phyloP scores from a whole-genome alignment of 106 monocot genomes.

The Apostasia ramifera region DNA sequence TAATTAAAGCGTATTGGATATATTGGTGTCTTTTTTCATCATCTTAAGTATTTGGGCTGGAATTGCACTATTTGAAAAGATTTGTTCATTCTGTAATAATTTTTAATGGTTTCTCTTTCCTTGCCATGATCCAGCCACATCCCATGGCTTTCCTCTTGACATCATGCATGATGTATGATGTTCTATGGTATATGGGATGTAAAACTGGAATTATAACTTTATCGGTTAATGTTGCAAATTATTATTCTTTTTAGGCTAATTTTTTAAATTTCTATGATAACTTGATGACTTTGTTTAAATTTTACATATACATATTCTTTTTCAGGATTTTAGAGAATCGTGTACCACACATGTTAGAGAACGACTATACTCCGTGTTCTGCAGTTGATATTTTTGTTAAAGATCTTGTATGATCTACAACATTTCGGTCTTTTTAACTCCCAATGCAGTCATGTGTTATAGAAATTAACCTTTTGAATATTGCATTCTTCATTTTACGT shows the following conservation, averaged over 20 bases:
- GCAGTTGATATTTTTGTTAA: conserved; percentile 98
- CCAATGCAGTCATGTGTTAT: not conserved
- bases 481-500: not conserved
- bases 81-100: no score
- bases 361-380: conserved; percentile 88
- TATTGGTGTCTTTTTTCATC: not conserved
- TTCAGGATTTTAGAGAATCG: conserved; percentile 99
- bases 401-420: conserved; percentile 63
- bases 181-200: no score
- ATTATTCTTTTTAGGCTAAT: not conserved
- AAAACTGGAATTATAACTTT: no score
- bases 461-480: not conserved
- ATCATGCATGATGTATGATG: no score
- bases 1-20: conserved; percentile 13
- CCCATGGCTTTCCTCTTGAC: no score
- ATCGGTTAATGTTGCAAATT: no score
- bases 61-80: no score
- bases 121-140: no score
- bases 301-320: not conserved
- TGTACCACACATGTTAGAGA: conserved; percentile 95
- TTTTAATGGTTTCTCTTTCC: no score
- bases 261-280: not conserved
- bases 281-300: not conserved
- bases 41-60: no score
- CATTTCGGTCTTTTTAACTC: not conserved